Conservation (phyloP, 2,329 filamentous ascomycete genomes). For the Arthrinium puccinioides region DNA sequence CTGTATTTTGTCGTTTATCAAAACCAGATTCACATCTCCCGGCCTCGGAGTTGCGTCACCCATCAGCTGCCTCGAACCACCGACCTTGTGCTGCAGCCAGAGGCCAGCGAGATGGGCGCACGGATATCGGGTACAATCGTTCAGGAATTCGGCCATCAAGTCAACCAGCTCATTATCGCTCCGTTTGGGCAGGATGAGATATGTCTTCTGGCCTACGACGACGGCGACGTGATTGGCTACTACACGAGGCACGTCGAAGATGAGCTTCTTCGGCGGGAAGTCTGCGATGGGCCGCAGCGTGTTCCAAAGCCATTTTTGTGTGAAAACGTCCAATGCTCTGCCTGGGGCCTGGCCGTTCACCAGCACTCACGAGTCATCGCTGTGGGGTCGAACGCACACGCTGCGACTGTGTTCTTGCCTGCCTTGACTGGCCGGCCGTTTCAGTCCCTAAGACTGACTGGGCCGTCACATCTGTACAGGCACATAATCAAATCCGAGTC, state of each 20-base stretch:
- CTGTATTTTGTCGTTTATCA: constrained; percentile 56
- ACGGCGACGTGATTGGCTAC: constrained; percentile 68
- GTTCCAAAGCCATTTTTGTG: constrained; percentile 69
- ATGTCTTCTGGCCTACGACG: constrained; percentile 60
- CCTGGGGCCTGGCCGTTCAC: constrained; percentile 87
- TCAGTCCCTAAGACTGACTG: constrained; percentile 3
- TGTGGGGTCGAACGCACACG: constrained; percentile 65
- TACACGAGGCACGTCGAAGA: constrained; percentile 46
- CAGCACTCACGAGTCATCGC: constrained; percentile 76
- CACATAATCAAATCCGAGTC: constrained; percentile 14
- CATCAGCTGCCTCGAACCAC: constrained; percentile 42
- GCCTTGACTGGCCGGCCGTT: constrained; percentile 8
- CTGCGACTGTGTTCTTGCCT: constrained; percentile 25
- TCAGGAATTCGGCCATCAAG: constrained; percentile 43
- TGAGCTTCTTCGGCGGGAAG: constrained; percentile 13
- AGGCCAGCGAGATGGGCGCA: constrained; percentile 29
- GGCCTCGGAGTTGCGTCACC: constrained; percentile 35
- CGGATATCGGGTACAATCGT: constrained; percentile 47
- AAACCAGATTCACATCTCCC: constrained; percentile 50
- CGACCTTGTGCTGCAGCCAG: constrained; percentile 42
- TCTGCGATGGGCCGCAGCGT: too few species aligned
- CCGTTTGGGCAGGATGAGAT: constrained; percentile 65
- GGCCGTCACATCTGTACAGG: constrained; percentile 10
- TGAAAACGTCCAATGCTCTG: constrained; percentile 68
- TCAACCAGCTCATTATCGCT: constrained; percentile 64